Base-by-base conservation (phyloP, 1,284 basidiomycete genomes). In the Neolentinus lepideus region DNA sequence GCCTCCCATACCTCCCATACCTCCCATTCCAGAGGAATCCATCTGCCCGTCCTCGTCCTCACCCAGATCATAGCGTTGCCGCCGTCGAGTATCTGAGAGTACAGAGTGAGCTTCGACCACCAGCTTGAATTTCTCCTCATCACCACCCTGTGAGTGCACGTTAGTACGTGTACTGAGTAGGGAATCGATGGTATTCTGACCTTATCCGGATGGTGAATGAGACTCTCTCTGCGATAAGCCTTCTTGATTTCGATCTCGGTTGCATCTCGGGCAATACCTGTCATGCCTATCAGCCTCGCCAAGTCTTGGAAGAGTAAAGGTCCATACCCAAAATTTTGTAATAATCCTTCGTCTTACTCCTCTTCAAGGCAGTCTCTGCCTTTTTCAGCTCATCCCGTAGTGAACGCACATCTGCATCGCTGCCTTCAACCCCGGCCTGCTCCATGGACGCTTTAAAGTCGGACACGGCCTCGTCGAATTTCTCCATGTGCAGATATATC, bases 61-160 rank as follows among this genome's bases (percentile, higher is more conserved):
- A 36, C 88, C 88, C 66, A 82, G 63, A 64, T 91, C 89, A 63
- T 91, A 90, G 48, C 89, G 78, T 59, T 85, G 75, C 45, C 89
- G 75, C 52, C 84, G 75, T 21, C 71, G 72, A 1, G 87, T 76
- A 61, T 92, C 90, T 0, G 86, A 90, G 6, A 92, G 79, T 1
- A 92, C 84, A 10, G 80, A 78, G 61, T 92, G 76, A 4, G 89
- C 88, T 69, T 92, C 88, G 1, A 77, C 81, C 14, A 90, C 85
- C 22, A 91, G 78, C 67, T 93, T 92, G 77, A 93, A 92, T 64
- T 91, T 89, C 65, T 92, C 90, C 67, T 91, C 88, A 66, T 90
- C 88, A 24, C 88, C 87, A 27, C 87, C 87, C 84, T 83, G 52
- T 9, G 3, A 45, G 25, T 8, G 19, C 8, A 21, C n/a, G 16